Conservation (phyloP, 179 eudicot species). For the Drosera spatulata region DNA sequence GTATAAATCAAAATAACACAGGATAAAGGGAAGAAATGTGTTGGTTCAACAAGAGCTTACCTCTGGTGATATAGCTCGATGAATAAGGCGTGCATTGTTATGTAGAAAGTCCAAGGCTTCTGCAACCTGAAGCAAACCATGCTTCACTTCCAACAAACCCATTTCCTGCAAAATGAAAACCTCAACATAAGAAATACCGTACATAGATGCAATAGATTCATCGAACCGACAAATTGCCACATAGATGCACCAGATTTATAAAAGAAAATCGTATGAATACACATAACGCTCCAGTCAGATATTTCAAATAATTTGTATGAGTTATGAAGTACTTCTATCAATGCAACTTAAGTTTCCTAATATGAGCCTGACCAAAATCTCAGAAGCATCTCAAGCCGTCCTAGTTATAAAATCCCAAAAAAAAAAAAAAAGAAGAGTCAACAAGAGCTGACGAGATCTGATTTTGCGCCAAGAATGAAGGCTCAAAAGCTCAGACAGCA, state of each 20-base stretch:
- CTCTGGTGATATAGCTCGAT: slow-evolving; percentile 88
- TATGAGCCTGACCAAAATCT: no score
- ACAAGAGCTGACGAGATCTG: no score
- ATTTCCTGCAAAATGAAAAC: slow-evolving; percentile 49
- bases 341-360: no score
- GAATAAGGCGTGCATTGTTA: slow-evolving; percentile 83
- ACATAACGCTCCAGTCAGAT: no score
- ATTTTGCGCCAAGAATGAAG: no score
- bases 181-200: not conserved
- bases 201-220: not conserved
- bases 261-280: no score
- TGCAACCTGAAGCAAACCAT: slow-evolving; percentile 89
- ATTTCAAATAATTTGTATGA: no score
- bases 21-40: not conserved
- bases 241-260: no score
- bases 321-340: no score
- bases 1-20: not conserved
- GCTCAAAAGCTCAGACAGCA: no score
- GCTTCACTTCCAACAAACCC: slow-evolving; percentile 96
- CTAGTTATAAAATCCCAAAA: not conserved
- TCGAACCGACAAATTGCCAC: no score
- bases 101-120: slow-evolving; percentile 93
- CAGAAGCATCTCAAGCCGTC: not conserved
- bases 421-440: not conserved
- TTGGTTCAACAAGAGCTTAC: slow-evolving; percentile 20